These are phyloP conservation scores for Tuber microsphaerosporum DNA, from an alignment of 495 filamentous ascomycete species.

Conservation along the genomic window DNA sequence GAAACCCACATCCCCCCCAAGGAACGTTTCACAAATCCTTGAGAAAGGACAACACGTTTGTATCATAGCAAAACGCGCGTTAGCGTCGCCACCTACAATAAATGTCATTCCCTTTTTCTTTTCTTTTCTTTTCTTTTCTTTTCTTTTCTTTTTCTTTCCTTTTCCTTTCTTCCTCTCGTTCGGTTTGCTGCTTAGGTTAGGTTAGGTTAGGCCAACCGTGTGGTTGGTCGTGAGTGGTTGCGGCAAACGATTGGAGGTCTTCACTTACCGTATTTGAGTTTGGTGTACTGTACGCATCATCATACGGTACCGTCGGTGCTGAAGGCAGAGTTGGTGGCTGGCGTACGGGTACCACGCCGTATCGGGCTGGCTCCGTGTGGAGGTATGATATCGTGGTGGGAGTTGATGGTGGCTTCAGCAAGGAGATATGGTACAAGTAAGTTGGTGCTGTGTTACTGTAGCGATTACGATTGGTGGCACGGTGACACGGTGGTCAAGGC, in stretches of 20 bases:
- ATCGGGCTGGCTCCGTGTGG: neutral
- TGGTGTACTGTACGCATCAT: too few relatives aligned
- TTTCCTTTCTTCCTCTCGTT: neutral
- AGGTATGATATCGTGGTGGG: neutral
- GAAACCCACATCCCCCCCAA: neutral
- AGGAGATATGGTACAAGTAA: neutral
- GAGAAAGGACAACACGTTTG: conserved; percentile 1
- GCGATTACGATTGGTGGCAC: neutral
- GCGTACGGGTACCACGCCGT: neutral
- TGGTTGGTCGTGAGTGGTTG: neutral
- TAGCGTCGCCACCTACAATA: neutral
- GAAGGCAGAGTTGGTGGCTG: neutral
- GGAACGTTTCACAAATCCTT: neutral
- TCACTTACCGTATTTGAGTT: neutral
- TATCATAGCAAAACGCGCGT: neutral
- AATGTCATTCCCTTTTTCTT: neutral
- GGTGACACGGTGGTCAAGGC: neutral
- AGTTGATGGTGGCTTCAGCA: neutral
- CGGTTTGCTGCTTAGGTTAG: neutral
- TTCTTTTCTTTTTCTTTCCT: neutral
- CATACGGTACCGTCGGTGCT: neutral
- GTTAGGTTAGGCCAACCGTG: too few relatives aligned
- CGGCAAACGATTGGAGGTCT: neutral
- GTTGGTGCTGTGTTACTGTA: neutral
- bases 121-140: neutral